These are phyloP conservation scores for Herpotrichia juniperi DNA, from an alignment of 2,329 filamentous ascomycete species.

Conservation along the genomic window DNA sequence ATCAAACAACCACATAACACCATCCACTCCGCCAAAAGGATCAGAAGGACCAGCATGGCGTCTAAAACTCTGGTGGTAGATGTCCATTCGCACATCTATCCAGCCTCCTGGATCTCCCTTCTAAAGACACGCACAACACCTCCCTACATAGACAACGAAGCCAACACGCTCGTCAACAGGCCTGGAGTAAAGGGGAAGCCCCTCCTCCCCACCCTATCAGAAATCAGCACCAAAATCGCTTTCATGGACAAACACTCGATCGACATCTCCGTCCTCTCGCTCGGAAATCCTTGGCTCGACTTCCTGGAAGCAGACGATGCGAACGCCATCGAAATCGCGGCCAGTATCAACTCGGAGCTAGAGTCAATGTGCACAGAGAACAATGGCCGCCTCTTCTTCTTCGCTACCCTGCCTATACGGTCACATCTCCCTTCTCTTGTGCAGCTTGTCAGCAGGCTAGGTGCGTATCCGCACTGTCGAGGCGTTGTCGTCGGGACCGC, in stretches of 20 bases:
- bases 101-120: conserved; percentile 59
- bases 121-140: conserved; percentile 60
- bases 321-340: conserved; percentile 65
- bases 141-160: conserved; percentile 63
- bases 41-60: neutral
- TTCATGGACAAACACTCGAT: conserved; percentile 85
- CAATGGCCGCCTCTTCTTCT: conserved; percentile 74
- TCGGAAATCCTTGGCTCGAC: conserved; percentile 90
- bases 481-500: neutral
- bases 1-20: too few species aligned
- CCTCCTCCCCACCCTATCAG: conserved; percentile 58
- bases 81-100: conserved; percentile 51
- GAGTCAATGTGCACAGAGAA: conserved; percentile 68
- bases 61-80: conserved; percentile 3
- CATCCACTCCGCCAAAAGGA: too few species aligned
- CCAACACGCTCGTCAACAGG: conserved; percentile 62
- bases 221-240: conserved; percentile 73
- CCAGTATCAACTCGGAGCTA: conserved; percentile 74
- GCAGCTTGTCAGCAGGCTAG: neutral
- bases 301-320: conserved; percentile 62
- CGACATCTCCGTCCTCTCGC: conserved; percentile 77
- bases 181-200: conserved; percentile 57
- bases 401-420: conserved; percentile 76
- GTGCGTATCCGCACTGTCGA: neutral
- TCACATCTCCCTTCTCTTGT: conserved; percentile 52